Base-by-base conservation (phyloP, 1,284 basidiomycete species). In the Xerocomus cyaneibrunnescens region DNA sequence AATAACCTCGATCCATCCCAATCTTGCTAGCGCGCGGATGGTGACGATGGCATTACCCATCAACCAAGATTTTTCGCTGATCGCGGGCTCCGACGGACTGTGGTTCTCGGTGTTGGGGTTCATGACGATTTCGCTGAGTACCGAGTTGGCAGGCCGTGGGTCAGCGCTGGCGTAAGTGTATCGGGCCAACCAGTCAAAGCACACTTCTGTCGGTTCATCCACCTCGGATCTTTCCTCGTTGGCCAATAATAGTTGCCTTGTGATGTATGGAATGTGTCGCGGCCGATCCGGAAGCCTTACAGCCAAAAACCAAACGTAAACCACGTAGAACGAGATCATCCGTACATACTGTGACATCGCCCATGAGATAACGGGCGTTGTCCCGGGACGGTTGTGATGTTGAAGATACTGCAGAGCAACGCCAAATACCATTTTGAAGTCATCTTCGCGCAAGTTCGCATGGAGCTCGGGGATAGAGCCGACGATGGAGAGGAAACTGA, bases 121-220 rank as follows among this genome's bases (percentile, higher is more conserved):
- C 77, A 82, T 83, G 34, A 88, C 72, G 42, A 88, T 80, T 39
- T 94, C 87, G 60, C 81, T 84, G 52, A 98, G 78, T 56, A 89
- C 80, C 2, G 92, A 94, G 36, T 79, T 80, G 1, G 91, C 84
- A 1, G 95, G 94, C 45, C 92, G 85, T 0, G 96, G 92, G 64
- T 98, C 94, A 13, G 94, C 94, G 60, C 91, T 95, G 21, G 89
- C 92, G 65, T 96, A 98, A 0, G 96, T 90, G 68, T 97, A 98
- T 16, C 97, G 81, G 17, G 94, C 91, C 7, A 99, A 79, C 91
- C 96, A 99, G 70, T 99, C 97, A 65, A 99, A 96, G 68, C 94
- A 97, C 21, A 98, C 95, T 69, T 98, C 93, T 0, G 94, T 94
- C 41, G 91, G 87, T 59, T 93, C 93, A 65, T 98, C 94, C 2